Evolutionary conservation across 2,329 filamentous ascomycete species (phyloP), one percentile per base, ranked within the genome.

Genomic region (Fusarium buharicum): DNA sequence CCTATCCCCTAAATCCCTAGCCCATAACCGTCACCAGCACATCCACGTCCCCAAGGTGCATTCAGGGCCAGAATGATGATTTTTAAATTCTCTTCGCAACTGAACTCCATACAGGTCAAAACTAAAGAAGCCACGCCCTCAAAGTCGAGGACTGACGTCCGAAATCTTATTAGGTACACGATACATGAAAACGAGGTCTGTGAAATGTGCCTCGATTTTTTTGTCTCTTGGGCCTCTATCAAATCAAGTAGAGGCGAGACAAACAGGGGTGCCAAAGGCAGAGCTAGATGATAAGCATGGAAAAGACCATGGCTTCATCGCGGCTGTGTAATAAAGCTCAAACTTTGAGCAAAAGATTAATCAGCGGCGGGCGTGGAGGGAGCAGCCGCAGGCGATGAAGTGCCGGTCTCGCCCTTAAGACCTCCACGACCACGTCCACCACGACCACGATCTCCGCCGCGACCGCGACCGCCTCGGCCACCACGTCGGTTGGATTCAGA

Each of bases 401-500:
- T 80, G 59, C 81, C 82, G 22, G 81, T 82, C 43, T 88, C 84
- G 52, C 85, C 86, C 78, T 86, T 88, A 18, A 80, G 80, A 31
- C 84, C 84, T 53, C 85, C 82, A 52, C 81, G 76, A 34, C 85
- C 84, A 47, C 85, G 80, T 11, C 83, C 82, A 28, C 85, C 82
- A 46, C 84, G 78, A 27, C 85, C 82, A 34, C 87, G 81, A 50
- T 86, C 82, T 58, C 81, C 80, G 43, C 86, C 85, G 41, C 88
- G 84, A 31, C 85, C 81, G 12, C 85, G 79, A 28, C 79, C 81
- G 14, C 86, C 86, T 41, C 86, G 83, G 18, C 82, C 82, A 47
- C 81, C 81, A 11, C 84, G 82, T 59, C 83, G 79, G 55, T 81
- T 84, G 55, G 82, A 84, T 70, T 87, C 85, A 31, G 84, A 86